Conservation (phyloP, 2,329 filamentous ascomycete species). For the Myriosclerotinia scirpicola region DNA sequence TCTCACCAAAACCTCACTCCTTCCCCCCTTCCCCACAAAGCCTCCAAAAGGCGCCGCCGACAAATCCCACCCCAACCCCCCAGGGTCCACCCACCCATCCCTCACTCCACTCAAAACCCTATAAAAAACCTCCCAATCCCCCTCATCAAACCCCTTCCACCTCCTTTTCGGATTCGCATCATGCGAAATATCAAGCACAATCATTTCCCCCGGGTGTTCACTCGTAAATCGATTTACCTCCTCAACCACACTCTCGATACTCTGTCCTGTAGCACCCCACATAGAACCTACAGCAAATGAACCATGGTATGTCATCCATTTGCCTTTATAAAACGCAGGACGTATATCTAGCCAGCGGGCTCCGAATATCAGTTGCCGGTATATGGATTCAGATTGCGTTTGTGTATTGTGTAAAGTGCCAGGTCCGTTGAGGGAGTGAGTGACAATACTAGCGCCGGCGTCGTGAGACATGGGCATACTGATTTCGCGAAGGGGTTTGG, state of each 20-base stretch:
- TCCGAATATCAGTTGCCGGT: conserved; percentile 29
- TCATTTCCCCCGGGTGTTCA: conserved; percentile 32
- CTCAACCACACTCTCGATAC: conserved; percentile 27
- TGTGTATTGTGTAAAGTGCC: conserved; percentile 31
- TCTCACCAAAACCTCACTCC: conserved; percentile 30
- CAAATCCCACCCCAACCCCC: conserved; percentile 17
- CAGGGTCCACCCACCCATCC: no score
- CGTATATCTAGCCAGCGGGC: conserved; percentile 34
- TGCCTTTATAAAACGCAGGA: conserved; percentile 22
- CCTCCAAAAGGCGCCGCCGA: conserved; percentile 23
- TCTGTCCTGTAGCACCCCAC: conserved; percentile 27
- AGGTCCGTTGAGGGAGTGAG: conserved; percentile 7
- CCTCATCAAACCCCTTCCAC: background rate
- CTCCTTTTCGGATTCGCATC: conserved; percentile 24
- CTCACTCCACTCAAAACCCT: no score
- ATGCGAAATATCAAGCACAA: conserved; percentile 33
- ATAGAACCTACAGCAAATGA: background rate
- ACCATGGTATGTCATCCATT: conserved; percentile 30
- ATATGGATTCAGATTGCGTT: conserved; percentile 29
- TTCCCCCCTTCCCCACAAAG: conserved; percentile 23
- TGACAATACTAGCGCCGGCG: conserved; percentile 30
- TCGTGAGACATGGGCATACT: conserved; percentile 31
- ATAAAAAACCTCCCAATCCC: no score
- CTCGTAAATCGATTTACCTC: conserved; percentile 34
- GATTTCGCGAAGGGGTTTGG: conserved; percentile 30